Evolutionary conservation across 2,329 filamentous ascomycete species (phyloP), one percentile per base, ranked within the genome.

Genomic region (Pseudocercospora vitis): DNA sequence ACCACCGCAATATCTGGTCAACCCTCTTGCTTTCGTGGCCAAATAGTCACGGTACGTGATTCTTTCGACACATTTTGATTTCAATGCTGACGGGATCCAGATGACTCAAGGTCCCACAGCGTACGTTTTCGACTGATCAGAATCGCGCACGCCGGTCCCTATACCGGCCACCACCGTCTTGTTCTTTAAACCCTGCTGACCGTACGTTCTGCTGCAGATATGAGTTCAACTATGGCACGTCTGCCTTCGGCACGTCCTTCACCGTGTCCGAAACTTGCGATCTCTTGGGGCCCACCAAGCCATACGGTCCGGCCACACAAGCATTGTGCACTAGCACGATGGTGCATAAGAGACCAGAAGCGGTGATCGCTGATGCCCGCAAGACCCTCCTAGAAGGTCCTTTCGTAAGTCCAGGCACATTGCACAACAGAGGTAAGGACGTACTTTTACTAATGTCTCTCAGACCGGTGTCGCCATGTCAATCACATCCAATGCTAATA

Each of bases 201-300:
- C 18, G 19, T 8, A 21, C 7, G 19, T 21, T 24, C 24, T 3
- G n/a, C 8, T 12, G 7, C 19, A 42, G 37, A 8, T 55, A 47
- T 42, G 48, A 48, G 7, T 50, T 50, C 18, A 29, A 33, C 31
- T 55, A 51, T 42, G 48, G 31, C 14, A 55, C 52, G 9, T 50
- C 42, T 7, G 39, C 44, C 24, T 23, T 29, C 16, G 52, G 52
- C 19, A 44, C 21, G 9, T 26, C 35, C 12, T 35, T 33, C 8
- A 42, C 40, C 3, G 23, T 51, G 9, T 35, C 48, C 12, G 23
- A 51, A 29, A 47, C 32, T 5, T 55, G 52, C 33, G 52, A 55
- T 42, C 42, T 55, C 32, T 35, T 40, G 7, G 48, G 48, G 18
- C 48, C 48, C 11, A 23, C n/a, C n/a, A n/a, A n/a, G n/a, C n/a